Base-by-base conservation (phyloP, 768 basidiomycete genomes). In the Tremella fuciformis region DNA sequence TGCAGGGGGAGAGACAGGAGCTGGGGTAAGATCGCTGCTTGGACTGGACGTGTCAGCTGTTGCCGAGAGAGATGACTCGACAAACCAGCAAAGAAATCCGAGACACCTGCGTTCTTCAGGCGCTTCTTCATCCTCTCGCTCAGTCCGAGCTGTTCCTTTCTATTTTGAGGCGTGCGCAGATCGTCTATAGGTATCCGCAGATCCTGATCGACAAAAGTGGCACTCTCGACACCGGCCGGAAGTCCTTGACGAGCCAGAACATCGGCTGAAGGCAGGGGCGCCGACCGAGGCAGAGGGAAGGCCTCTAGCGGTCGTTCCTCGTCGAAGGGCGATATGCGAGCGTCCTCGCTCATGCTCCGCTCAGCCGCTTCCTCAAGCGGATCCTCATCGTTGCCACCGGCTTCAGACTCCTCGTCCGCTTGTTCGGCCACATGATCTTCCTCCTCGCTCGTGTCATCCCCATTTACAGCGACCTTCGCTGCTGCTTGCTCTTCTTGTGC, bases 31-130 rank as follows among this genome's bases (percentile, higher is more conserved):
- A 97, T 82, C 16, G 82, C 83, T 0, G 89, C 91, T 81, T 99
- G 96, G 1, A 98, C 96, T 93, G 52, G 55, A 9, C 40, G n/a
- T 25, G 37, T 50, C 48, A 50, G 19, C 53, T 29, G 25, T 21
- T 46, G 26, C 21, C 42, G 15, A 15, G 15, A 18, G 1, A 50
- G 38, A 19, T 34, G 29, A 34, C 6, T 34, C 8, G 76, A 58
- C 84, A 62, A 65, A 90, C 91, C 91, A 54, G 91, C 90, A 76
- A 97, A 96, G 57, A 94, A 80, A 58, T 91, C 86, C 3, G 80
- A 81, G n/a, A 97, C 85, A 1, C 91, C 91, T 19, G 91, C 80
- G 24, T 89, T 88, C 26, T 80, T 76, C 53, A 97, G 71, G 42
- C 88, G 80, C 65, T 77, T 84, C 64, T 82, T 79, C 50, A 82